Evolutionary conservation across 768 basidiomycete species (phyloP).

Genomic region (Dioszegia crocea): DNA sequence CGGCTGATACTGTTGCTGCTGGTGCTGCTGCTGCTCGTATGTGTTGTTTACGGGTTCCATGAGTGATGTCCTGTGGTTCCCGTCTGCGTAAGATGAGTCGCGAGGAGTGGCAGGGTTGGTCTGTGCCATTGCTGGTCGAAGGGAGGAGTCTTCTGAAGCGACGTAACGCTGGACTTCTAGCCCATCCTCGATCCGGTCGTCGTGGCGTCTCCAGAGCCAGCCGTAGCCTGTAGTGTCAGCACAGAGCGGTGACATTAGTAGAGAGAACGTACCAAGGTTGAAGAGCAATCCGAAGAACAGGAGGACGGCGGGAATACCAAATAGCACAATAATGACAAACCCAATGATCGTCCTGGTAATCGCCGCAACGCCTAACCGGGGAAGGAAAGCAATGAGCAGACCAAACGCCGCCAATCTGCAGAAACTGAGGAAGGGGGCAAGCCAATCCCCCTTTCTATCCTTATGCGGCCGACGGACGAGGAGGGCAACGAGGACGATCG

Average conservation of each 20-base stretch:
- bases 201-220: constrained; percentile 43
- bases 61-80: constrained; percentile 4
- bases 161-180: constrained; percentile 39
- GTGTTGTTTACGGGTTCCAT: constrained; percentile 14
- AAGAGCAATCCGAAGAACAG: constrained; percentile 64
- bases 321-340: constrained; percentile 66
- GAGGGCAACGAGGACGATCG: constrained; percentile 57
- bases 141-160: constrained; percentile 32
- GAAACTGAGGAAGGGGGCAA: constrained; percentile 64
- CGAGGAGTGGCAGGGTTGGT: constrained; percentile 7
- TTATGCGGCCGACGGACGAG: constrained; percentile 61
- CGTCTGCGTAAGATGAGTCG: neutral
- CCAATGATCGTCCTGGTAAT: constrained; percentile 81
- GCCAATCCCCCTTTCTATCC: constrained; percentile 66
- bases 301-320: constrained; percentile 65
- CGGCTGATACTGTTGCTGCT: neutral
- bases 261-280: constrained; percentile 45
- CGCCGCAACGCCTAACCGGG: constrained; percentile 60
- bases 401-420: constrained; percentile 67
- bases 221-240: constrained; percentile 35
- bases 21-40: constrained; percentile 7
- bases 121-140: constrained; percentile 29
- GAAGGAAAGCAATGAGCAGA: constrained; percentile 71
- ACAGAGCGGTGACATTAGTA: neutral
- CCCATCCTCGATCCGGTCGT: constrained; percentile 47